Percentiles rank a stretch among this genome's conserved stretches.
Conservation (phyloP, 495 filamentous ascomycete genomes). For the Bryoglossum gracile region DNA sequence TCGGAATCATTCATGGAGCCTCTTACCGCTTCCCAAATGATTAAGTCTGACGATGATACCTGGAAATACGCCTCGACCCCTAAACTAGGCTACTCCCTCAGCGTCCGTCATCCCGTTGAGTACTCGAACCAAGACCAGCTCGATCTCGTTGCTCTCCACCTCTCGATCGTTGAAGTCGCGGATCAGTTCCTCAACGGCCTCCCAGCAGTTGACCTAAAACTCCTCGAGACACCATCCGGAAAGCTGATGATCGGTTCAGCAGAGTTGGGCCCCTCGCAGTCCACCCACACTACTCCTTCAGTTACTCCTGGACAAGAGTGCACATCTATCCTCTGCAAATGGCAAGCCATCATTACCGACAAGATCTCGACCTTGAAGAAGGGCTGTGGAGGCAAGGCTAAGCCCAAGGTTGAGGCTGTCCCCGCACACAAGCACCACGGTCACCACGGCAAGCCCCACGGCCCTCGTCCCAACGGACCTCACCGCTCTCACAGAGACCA, state of each 20-base stretch:
- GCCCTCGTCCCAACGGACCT: conserved; percentile 5
- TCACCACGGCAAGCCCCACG: conserved; percentile 3
- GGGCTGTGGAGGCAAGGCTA: conserved; percentile 21
- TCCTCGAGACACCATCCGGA: conserved; percentile 37
- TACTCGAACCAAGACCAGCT: conserved; percentile 25
- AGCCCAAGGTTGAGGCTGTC: not conserved
- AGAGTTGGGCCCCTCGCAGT: conserved; percentile 21
- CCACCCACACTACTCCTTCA: not conserved
- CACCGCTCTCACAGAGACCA: conserved; percentile 17
- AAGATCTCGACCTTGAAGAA: conserved; percentile 34
- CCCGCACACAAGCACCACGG: not conserved
- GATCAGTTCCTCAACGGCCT: conserved; percentile 36
- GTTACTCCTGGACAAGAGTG: conserved; percentile 30
- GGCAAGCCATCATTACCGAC: conserved; percentile 34
- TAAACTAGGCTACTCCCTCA: conserved; percentile 18
- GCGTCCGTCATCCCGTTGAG: conserved; percentile 2
- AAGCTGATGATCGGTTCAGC: conserved; percentile 36
- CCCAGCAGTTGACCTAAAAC: conserved; percentile 36
- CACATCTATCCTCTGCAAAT: conserved; percentile 38
- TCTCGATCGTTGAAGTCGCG: conserved; percentile 46
- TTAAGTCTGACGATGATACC: conserved; percentile 6
- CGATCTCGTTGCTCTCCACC: conserved; percentile 36
- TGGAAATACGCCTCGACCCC: conserved; percentile 10
- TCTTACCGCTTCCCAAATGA: conserved; percentile 17
- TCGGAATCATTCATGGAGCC: conserved; percentile 7